A percentile compares a stretch with the other conserved stretches of the same genome.
phyloP scores from a whole-genome alignment of 768 basidiomycete genomes.

The Serendipita sp. region DNA sequence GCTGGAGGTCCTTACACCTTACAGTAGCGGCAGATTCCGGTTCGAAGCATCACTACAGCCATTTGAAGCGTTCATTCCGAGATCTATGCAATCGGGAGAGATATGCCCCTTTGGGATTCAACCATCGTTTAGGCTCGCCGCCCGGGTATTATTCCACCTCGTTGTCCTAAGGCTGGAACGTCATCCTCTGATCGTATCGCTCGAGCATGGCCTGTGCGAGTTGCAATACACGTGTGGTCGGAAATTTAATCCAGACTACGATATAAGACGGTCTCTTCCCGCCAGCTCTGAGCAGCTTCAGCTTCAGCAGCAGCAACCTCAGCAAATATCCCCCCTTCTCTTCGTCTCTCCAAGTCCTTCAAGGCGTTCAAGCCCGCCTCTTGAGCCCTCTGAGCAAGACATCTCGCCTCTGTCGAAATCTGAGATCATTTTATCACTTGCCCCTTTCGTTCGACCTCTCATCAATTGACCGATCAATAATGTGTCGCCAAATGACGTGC shows the following conservation, averaged over 20 bases:
- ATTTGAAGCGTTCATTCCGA: too few relatives aligned
- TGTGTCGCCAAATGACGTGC: slow-evolving; percentile 5
- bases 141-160: neutral
- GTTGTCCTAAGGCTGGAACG: too few relatives aligned
- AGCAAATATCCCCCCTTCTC: neutral
- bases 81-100: neutral
- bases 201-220: too few relatives aligned
- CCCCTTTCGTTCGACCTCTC: neutral
- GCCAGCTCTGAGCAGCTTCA: neutral
- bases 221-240: neutral
- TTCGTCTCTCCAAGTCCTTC: neutral
- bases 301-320: neutral
- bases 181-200: too few relatives aligned
- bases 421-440: neutral
- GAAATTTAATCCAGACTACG: neutral
- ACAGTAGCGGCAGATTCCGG: too few relatives aligned
- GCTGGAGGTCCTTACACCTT: too few relatives aligned
- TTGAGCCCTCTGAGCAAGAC: neutral
- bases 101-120: neutral
- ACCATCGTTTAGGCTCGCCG: neutral
- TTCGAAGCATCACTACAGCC: too few relatives aligned
- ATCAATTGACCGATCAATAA: neutral
- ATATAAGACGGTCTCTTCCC: neutral
- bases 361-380: neutral
- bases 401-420: too few relatives aligned